Evolutionary conservation across 352 stramenopile species (phyloP), one percentile per base, ranked within the genome.

Genomic region (Globisporangium solare): DNA sequence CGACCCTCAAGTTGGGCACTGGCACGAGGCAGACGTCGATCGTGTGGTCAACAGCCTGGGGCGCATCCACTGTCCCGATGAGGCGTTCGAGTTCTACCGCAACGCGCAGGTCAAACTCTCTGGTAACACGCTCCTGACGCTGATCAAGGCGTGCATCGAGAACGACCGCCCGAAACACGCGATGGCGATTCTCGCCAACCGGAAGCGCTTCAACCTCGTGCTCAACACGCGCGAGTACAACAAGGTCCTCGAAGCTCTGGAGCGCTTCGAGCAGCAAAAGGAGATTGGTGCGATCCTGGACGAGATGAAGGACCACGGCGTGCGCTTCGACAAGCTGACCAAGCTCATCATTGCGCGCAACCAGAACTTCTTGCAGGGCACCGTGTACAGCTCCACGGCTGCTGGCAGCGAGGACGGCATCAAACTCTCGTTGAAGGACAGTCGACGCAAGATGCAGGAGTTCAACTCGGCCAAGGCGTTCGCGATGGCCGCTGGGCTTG

Each of bases 61-160:
- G 0, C 65, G 68, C 31, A 61, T 77, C 11, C 54, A 60, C 7
- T 54, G 64, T 6, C 58, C 73, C 0, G 66, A 84, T 32, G 56
- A 64, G 5, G 74, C 77, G n/a, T 88, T 88, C 50, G 67, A 79
- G n/a, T 86, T 88, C 55, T 88, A 86, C 43, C 55, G 64, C 18
- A 64, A 71, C 46, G 68, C 77, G 10, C 56, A 70, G 40, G 74
- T 73, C 5, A 62, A 72, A n/a, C 67, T 88, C 54, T 69, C 64
- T 2, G 40, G 66, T 8, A 63, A 75, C 21, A 84, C 74, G 48
- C 45, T 85, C 18, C 59, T 80, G 57, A 68, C 70, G 43, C 56
- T 88, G 24, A 60, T 88, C 42, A 37, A 65, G n/a, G 71, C 82
- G 17, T 87, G 74, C 42, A 59, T 59, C 32, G 53, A 32, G 3